phyloP scores from a whole-genome alignment of 129 eudicot genomes.

The sunflower (Helianthus annuus) region DNA sequence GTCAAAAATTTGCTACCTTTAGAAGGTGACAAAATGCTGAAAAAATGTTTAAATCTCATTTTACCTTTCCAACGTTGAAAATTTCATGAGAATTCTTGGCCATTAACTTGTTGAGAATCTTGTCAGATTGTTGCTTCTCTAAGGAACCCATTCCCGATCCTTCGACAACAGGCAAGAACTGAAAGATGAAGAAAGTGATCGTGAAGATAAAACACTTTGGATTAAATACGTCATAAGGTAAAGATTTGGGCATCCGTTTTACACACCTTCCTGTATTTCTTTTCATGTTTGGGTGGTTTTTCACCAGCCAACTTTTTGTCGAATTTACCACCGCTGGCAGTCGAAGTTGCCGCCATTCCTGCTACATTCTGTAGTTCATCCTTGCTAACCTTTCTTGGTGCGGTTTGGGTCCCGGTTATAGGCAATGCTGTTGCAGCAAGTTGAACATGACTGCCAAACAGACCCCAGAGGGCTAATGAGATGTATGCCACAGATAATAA shows the following conservation, averaged over 20 bases:
- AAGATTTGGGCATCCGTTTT: neutral
- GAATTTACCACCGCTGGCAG: slow-evolving; percentile 99
- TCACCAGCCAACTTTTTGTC: slow-evolving; percentile 94
- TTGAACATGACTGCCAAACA: slow-evolving; percentile 75
- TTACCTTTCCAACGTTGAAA: slow-evolving; percentile 80
- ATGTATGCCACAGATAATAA: neutral
- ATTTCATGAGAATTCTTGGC: slow-evolving; percentile 73
- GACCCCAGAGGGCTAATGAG: neutral
- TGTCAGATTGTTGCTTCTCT: slow-evolving; percentile 86
- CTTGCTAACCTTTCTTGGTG: slow-evolving; percentile 75
- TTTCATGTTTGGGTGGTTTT: slow-evolving; percentile 84
- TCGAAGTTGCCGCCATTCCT: slow-evolving; percentile 93
- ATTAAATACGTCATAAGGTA: neutral
- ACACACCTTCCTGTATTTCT: slow-evolving; percentile 86
- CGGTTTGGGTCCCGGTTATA: slow-evolving; percentile 79
- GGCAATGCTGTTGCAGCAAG: slow-evolving; percentile 92
- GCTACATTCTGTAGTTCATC: slow-evolving; percentile 84
- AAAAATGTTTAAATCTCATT: neutral
- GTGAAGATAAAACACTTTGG: slow-evolving; percentile 10
- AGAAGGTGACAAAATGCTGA: neutral
- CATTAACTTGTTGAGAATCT: slow-evolving; percentile 75
- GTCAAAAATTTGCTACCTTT: slow-evolving; percentile 4
- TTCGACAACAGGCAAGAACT: slow-evolving; percentile 87
- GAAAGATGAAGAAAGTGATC: slow-evolving; percentile 18
- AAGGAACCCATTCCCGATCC: slow-evolving; percentile 86